Base-by-base conservation (phyloP, 306 rosid species). In the Fragaria vesca region DNA sequence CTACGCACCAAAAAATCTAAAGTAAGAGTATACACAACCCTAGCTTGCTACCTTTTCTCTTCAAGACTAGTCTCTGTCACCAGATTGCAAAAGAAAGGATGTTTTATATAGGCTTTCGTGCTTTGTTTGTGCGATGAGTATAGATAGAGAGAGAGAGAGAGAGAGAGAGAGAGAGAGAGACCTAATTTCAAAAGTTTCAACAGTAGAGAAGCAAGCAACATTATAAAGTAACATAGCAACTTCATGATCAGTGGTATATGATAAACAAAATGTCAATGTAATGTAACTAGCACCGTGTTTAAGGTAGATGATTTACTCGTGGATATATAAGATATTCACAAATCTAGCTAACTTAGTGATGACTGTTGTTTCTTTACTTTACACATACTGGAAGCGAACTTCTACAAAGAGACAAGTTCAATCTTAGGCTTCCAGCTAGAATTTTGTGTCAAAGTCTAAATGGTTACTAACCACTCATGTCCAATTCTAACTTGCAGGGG, bases 11-110 rank as follows among this genome's bases (percentile, higher is more conserved):
- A 47, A 13, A 48, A 47, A 20, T 5, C 18, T 3, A 12, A 54
- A 67, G 47, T 66, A 34, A 66, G 61, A 76, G 7, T 26, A n/a
- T 32, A 51, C 20, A 50, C 79, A 17, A 81, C 65, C 80, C 75
- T 38, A 38, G 24, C 75, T 38, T 66, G 7, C 42, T 30, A 18
- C n/a, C 77, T 83, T 81, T 82, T 80, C 84, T 80, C 74, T 80
- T 69, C 18, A 69, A 60, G 84, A 73, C 76, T 58, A 73, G 87
- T 87, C 93, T 36, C 84, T 82, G 15, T 89, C 88, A 81, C 81
- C 79, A 74, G 82, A 80, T 85, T 81, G 83, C 65, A 72, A 83
- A 69, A 62, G 68, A 65, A 38, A 43, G 69, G 40, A 26, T 40
- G 50, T 40, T 30, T 6, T 71, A 42, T 42, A 8, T 42, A 30